Percentiles rank a stretch among this genome's conserved stretches.
Conservation (phyloP, 2,329 filamentous ascomycete genomes). For the Madurella mycetomatis region DNA sequence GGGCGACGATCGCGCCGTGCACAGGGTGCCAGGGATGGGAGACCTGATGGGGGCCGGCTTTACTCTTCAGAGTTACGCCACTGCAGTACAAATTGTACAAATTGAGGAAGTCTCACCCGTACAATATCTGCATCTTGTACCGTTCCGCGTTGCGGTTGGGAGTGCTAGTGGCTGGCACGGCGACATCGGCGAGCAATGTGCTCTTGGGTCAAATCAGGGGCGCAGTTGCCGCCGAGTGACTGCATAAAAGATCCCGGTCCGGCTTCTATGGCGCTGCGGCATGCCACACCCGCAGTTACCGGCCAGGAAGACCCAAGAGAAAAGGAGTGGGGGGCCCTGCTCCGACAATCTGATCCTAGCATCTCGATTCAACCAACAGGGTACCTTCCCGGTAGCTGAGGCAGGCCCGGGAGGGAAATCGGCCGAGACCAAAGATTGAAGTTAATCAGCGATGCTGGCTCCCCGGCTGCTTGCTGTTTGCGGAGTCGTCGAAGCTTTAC, state of each 20-base stretch:
- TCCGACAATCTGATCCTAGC: conserved; percentile 11
- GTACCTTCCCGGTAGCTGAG: neutral
- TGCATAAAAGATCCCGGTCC: conserved; percentile 20
- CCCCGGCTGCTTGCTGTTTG: neutral
- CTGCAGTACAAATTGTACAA: too few species aligned
- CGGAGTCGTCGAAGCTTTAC: neutral
- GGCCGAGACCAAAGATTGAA: neutral
- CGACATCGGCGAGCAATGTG: neutral
- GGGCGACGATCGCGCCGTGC: too few species aligned
- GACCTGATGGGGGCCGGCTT: neutral
- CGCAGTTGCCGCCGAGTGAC: conserved; percentile 11
- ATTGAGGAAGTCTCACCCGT: neutral
- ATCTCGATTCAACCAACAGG: conserved; percentile 8
- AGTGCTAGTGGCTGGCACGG: neutral
- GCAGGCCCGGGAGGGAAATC: neutral
- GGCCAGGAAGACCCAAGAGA: neutral
- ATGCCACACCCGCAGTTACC: conserved; percentile 5
- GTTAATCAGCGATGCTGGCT: neutral
- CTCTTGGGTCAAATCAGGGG: conserved; percentile 11
- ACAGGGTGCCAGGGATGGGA: too few species aligned
- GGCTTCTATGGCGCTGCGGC: conserved; percentile 12
- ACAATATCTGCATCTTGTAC: neutral
- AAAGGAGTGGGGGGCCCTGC: neutral
- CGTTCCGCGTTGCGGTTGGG: neutral
- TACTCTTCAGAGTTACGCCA: neutral